phyloP scores from a whole-genome alignment of 768 basidiomycete species.

The Rubroboletus satanas region DNA sequence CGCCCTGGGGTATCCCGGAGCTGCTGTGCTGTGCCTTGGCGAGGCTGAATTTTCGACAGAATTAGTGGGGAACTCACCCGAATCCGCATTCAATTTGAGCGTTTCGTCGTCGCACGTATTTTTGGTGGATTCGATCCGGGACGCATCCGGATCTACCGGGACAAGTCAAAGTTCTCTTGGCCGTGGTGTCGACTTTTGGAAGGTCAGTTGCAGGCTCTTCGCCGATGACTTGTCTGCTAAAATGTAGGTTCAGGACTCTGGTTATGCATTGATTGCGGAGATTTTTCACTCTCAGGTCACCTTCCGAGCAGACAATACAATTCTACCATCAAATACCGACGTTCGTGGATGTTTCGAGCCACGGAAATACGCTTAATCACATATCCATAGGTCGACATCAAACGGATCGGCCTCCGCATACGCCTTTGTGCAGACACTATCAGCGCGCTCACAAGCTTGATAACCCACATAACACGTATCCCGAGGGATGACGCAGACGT shows the following conservation, averaged over 20 bases:
- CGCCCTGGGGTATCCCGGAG: constrained; percentile 58
- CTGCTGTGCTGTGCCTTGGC: constrained; percentile 62
- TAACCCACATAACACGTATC: constrained; percentile 45
- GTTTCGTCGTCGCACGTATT: constrained; percentile 50
- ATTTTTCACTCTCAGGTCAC: constrained; percentile 46
- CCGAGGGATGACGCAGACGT: constrained; percentile 35
- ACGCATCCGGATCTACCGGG: constrained; percentile 21
- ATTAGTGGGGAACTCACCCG: constrained; percentile 61
- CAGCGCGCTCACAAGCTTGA: constrained; percentile 52
- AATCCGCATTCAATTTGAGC: constrained; percentile 48
- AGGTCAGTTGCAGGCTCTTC: constrained; percentile 42
- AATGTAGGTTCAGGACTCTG: constrained; percentile 40
- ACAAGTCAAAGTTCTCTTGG: constrained; percentile 17
- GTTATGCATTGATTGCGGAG: constrained; percentile 68
- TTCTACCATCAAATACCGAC: constrained; percentile 33
- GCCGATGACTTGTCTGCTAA: constrained; percentile 1
- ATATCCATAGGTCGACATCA: constrained; percentile 48
- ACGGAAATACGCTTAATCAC: neutral
- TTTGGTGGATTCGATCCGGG: constrained; percentile 50
- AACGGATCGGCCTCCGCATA: constrained; percentile 50
- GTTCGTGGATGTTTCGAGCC: constrained; percentile 31
- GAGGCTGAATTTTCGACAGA: constrained; percentile 69
- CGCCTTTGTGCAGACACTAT: constrained; percentile 81
- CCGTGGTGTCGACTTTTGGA: constrained; percentile 56
- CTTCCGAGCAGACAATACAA: constrained; percentile 31